Conservation (phyloP, 208 protist genomes). For the Trypanosoma platydactyli region DNA sequence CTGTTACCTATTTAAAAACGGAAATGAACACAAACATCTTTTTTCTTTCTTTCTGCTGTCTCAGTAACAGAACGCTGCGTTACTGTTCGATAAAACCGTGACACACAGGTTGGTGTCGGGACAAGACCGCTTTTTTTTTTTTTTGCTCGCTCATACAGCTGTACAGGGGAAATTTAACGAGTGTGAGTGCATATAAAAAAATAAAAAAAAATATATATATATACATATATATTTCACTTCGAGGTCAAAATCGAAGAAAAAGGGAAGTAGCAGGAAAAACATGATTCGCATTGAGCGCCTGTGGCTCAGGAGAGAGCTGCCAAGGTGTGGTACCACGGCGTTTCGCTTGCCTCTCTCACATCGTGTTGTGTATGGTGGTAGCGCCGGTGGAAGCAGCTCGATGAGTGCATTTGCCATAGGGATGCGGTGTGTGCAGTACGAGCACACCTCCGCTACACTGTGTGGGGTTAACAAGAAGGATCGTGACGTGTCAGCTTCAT, state of each 20-base stretch:
- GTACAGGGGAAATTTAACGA: neutral
- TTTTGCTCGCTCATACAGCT: neutral
- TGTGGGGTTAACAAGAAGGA: slow-evolving; percentile 70
- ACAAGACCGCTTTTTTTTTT: neutral
- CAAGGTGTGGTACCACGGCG: neutral
- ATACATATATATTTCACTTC: neutral
- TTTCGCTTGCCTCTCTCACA: slow-evolving; percentile 8
- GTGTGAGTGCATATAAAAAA: no score
- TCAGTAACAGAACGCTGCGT: neutral
- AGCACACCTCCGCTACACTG: slow-evolving; percentile 69
- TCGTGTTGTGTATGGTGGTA: slow-evolving; percentile 1
- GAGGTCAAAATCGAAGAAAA: neutral
- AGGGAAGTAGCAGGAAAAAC: neutral
- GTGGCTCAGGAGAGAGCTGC: slow-evolving; percentile 6
- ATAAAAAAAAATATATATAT: slow-evolving; percentile 9
- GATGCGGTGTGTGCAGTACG: slow-evolving; percentile 54
- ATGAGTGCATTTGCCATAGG: slow-evolving; percentile 16
- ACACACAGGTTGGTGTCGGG: neutral
- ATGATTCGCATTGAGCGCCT: slow-evolving; percentile 28
- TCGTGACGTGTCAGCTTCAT: slow-evolving; percentile 37
- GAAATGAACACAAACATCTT: neutral
- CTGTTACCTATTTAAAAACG: neutral
- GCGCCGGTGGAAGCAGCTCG: neutral
- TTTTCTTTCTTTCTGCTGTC: neutral
- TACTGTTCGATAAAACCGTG: neutral